Conservation (phyloP, 495 filamentous ascomycete genomes). For the Acidiella bohemica region DNA sequence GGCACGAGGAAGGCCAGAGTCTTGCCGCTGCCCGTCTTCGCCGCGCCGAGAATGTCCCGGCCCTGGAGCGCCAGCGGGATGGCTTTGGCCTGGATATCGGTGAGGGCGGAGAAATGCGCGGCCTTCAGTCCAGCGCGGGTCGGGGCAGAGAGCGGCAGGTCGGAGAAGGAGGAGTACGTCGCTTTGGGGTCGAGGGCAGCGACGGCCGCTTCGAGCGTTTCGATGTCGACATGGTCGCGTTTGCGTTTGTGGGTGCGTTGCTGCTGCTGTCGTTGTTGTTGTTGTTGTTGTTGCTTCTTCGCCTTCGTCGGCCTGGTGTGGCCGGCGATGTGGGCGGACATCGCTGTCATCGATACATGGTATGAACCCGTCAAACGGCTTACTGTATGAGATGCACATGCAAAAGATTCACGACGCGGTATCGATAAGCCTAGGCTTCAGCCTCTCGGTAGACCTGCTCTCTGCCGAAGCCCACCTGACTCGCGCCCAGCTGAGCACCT, state of each 20-base stretch:
- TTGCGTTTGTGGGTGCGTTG: slow-evolving; percentile 47
- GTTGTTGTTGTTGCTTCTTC: slow-evolving; percentile 28
- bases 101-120: slow-evolving; percentile 81
- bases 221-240: slow-evolving; percentile 44
- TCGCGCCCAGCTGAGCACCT: not conserved
- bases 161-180: slow-evolving; percentile 25
- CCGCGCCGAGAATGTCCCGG: slow-evolving; percentile 80
- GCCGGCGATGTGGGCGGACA: slow-evolving; percentile 21
- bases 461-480: not conserved
- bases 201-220: slow-evolving; percentile 39
- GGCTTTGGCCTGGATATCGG: slow-evolving; percentile 80
- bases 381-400: no score
- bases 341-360: no score
- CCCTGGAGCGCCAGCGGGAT: slow-evolving; percentile 79
- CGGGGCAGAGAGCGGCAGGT: slow-evolving; percentile 76
- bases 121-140: slow-evolving; percentile 66
- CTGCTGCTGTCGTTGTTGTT: no score
- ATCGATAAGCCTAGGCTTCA: no score
- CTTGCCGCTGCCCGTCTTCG: slow-evolving; percentile 94
- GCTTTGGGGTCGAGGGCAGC: slow-evolving; percentile 34
- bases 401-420: not conserved
- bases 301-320: slow-evolving; percentile 27
- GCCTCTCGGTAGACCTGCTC: no score
- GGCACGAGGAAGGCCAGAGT: slow-evolving; percentile 88
- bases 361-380: no score